Evolutionary conservation across 202 grass and related monocot genomes (phyloP).

Genomic region (Brachypodium distachyon): DNA sequence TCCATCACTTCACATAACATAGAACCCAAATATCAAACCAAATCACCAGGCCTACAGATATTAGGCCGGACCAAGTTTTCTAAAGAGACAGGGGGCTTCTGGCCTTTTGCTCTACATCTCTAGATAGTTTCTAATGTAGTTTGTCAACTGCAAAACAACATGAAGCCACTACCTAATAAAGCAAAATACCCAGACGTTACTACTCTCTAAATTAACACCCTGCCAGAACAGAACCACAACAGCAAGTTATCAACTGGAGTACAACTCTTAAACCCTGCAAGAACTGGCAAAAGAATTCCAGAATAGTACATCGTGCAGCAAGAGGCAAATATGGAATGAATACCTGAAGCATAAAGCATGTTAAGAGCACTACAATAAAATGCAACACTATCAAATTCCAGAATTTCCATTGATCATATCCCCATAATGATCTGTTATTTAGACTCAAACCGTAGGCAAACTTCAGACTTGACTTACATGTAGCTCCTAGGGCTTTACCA

Average conservation of each 20-base stretch:
- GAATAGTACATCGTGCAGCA: neutral
- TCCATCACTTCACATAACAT: neutral
- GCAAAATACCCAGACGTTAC: neutral
- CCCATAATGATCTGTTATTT: neutral
- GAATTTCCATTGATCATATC: neutral
- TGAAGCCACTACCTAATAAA: no score
- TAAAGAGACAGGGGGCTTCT: neutral
- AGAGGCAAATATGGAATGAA: neutral
- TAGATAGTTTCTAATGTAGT: neutral
- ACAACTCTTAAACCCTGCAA: no score
- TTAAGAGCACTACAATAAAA: no score
- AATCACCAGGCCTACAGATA: neutral
- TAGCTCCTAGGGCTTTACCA: neutral
- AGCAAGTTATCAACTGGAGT: no score
- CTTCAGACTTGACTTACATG: neutral
- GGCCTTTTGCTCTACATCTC: neutral
- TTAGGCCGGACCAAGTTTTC: neutral
- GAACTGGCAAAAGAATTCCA: neutral
- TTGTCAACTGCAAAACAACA: neutral
- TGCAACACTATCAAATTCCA: neutral
- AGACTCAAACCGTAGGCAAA: neutral
- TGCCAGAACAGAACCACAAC: neutral
- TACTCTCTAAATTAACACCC: neutral
- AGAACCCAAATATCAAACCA: neutral
- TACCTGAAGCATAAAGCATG: neutral